These are phyloP conservation scores for Mycena rosella DNA, from an alignment of 768 basidiomycete species.

Conservation along the genomic window DNA sequence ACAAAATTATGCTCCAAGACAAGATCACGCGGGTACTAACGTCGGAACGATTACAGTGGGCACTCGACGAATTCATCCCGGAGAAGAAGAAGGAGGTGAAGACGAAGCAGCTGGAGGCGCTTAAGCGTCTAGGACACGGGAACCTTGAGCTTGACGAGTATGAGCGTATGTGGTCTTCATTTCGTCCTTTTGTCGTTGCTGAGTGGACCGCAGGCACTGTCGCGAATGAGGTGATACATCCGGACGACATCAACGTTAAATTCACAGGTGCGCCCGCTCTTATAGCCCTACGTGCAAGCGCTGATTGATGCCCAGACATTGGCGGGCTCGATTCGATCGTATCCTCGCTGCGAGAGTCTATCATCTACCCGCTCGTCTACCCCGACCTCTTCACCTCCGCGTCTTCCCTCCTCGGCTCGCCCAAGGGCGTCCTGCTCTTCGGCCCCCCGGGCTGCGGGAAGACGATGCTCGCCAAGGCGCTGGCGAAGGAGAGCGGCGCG, in stretches of 20 bases:
- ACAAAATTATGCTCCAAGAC: not conserved
- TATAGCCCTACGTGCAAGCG: not conserved
- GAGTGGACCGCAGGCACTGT: constrained; percentile 71
- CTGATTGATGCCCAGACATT: constrained; percentile 71
- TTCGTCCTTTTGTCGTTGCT: constrained; percentile 9
- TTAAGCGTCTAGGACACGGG: constrained; percentile 78
- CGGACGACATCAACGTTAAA: constrained; percentile 84
- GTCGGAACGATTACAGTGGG: constrained; percentile 63
- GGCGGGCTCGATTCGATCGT: constrained; percentile 95
- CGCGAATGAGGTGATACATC: constrained; percentile 93
- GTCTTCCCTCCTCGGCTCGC: constrained; percentile 87
- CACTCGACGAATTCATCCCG: constrained; percentile 65
- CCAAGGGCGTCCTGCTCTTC: constrained; percentile 95
- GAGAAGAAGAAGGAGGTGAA: constrained; percentile 73
- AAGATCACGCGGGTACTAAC: constrained; percentile 1
- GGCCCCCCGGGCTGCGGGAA: constrained; percentile 99
- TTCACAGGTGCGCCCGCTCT: constrained; percentile 71
- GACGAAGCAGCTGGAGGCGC: constrained; percentile 76
- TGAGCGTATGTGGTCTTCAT: constrained; percentile 70
- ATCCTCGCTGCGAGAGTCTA: constrained; percentile 90
- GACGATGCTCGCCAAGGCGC: constrained; percentile 98
- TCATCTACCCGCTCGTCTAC: constrained; percentile 94
- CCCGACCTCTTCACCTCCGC: constrained; percentile 88
- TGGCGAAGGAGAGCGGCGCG: constrained; percentile 97
- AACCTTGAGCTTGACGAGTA: constrained; percentile 90